Conservation (phyloP, 768 basidiomycete genomes). For the Calocera cornea region DNA sequence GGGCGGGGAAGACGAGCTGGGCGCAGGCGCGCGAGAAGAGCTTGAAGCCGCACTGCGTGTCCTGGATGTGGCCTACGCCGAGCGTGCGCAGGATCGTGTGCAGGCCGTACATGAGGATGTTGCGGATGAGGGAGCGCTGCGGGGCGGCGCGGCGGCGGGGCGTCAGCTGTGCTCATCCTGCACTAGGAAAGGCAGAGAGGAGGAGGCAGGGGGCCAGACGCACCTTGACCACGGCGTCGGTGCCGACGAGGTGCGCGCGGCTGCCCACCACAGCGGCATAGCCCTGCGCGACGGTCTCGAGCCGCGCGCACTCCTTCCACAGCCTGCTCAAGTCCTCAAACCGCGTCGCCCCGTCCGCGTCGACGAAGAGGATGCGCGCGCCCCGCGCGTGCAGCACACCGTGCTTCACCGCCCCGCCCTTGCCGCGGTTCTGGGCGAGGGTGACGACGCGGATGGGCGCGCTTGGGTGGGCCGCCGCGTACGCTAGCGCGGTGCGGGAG, state of each 20-base stretch:
- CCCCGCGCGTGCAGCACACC: conserved; percentile 78
- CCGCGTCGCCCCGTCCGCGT: conserved; percentile 85
- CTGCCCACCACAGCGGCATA: conserved; percentile 69
- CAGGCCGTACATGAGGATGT: conserved; percentile 86
- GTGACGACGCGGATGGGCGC: conserved; percentile 64
- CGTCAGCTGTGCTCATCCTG: not conserved
- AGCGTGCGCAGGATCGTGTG: conserved; percentile 80
- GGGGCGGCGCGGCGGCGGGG: not conserved
- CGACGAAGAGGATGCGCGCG: conserved; percentile 70
- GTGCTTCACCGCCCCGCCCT: conserved; percentile 86
- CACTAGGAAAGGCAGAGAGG: no score
- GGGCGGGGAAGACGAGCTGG: conserved; percentile 65
- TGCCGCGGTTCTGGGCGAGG: conserved; percentile 70
- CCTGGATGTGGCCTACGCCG: conserved; percentile 79
- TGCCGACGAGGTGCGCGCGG: conserved; percentile 81
- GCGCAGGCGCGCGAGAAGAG: conserved; percentile 78
- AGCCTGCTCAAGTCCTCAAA: conserved; percentile 74
- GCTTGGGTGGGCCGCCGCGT: conserved; percentile 42
- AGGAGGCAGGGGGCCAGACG: conserved; percentile 16
- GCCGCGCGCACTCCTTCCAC: conserved; percentile 57
- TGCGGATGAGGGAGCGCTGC: conserved; percentile 77
- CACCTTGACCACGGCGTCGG: conserved; percentile 88
- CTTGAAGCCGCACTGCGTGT: conserved; percentile 97
- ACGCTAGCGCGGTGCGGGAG: conserved; percentile 43
- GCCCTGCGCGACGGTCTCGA: conserved; percentile 33